These are phyloP conservation scores for Fusarium torulosum DNA, from an alignment of 2,329 filamentous ascomycete genomes.

Conservation along the genomic window DNA sequence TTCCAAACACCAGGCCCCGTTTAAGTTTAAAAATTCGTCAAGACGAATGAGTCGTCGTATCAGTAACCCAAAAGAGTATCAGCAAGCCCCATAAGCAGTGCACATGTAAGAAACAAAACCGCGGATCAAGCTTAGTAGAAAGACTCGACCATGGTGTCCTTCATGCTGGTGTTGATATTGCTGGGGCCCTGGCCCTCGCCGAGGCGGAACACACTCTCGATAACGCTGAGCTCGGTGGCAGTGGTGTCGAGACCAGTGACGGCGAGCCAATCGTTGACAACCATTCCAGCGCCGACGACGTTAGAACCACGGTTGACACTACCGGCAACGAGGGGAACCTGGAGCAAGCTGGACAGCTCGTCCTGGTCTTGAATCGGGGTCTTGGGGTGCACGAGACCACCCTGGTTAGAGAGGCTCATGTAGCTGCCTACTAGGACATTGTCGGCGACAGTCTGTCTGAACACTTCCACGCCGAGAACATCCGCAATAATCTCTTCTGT, in stretches of 20 bases:
- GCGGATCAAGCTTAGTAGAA: conserved; percentile 78
- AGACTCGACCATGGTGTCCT: conserved; percentile 98
- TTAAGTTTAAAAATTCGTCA: conserved; percentile 24
- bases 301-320: conserved; percentile 92
- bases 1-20: conserved; percentile 45
- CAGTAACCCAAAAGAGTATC: conserved; percentile 26
- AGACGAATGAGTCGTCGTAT: conserved; percentile 28
- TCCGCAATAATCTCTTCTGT: conserved; percentile 99
- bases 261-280: conserved; percentile 88
- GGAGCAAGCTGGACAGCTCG: conserved; percentile 90
- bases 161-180: conserved; percentile 85
- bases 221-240: conserved; percentile 95
- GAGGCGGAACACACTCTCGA: conserved; percentile 95
- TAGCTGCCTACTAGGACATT: conserved; percentile 97
- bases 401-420: conserved; percentile 96
- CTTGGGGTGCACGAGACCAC: conserved; percentile 97
- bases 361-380: conserved; percentile 98
- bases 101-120: conserved; percentile 17
- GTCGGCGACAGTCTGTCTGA: conserved; percentile 94
- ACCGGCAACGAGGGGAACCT: conserved; percentile 95
- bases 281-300: conserved; percentile 83
- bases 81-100: conserved; percentile 27
- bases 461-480: conserved; percentile 88
- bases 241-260: conserved; percentile 95
- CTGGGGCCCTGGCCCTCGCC: conserved; percentile 86